A percentile compares a stretch with the other conserved stretches of the same genome.
Evolutionary conservation across 1,284 basidiomycete genomes (phyloP).

Genomic region (Mixia osmundae): DNA sequence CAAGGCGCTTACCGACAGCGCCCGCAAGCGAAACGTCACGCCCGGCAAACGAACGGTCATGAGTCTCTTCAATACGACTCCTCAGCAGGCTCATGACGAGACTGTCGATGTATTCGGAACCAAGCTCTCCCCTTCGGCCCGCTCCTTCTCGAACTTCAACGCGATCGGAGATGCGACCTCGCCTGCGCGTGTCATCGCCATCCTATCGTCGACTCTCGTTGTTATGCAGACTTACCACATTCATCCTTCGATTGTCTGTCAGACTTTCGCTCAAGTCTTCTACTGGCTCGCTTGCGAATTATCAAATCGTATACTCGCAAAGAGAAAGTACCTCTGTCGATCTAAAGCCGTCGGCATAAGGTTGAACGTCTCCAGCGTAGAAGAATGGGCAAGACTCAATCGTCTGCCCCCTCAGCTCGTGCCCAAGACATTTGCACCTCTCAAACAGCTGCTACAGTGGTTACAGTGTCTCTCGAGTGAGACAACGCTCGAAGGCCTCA

Average conservation of each 20-base stretch:
- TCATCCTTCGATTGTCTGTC: constrained; percentile 52
- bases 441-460: constrained; percentile 67
- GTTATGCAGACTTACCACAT: constrained; percentile 67
- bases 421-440: constrained; percentile 49
- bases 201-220: constrained; percentile 69
- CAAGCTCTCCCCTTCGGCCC: constrained; percentile 1
- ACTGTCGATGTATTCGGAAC: constrained; percentile 7
- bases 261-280: constrained; percentile 84
- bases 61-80: constrained; percentile 6
- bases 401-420: constrained; percentile 50
- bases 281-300: constrained; percentile 67
- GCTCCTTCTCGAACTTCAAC: not conserved
- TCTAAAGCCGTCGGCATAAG: constrained; percentile 70
- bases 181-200: constrained; percentile 45
- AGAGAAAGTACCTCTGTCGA: constrained; percentile 77
- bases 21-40: constrained; percentile 27
- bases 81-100: not conserved
- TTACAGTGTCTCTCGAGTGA: constrained; percentile 56
- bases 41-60: not conserved
- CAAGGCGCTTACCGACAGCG: constrained; percentile 35
- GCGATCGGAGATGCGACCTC: constrained; percentile 21
- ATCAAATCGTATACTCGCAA: constrained; percentile 75
- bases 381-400: constrained; percentile 73
- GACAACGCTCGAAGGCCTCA: constrained; percentile 62
- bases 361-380: constrained; percentile 61